Percentiles rank a stretch among this genome's conserved stretches.
These are phyloP conservation scores for Alternaria ethzedia DNA, from an alignment of 2,329 filamentous ascomycete species.

Conservation along the genomic window DNA sequence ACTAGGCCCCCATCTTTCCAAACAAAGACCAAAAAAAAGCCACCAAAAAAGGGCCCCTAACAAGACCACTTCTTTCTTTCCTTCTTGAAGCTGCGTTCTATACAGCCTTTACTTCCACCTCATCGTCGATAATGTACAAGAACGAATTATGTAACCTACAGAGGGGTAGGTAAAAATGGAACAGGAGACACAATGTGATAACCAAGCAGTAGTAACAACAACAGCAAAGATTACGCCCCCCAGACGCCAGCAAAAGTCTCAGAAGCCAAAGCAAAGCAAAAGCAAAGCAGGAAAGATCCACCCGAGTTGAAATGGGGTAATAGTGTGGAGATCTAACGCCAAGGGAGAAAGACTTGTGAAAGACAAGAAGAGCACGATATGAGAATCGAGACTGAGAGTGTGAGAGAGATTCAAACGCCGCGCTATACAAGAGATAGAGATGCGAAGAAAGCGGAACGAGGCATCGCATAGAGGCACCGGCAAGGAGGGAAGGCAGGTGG, in stretches of 20 bases:
- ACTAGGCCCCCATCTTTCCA: background rate
- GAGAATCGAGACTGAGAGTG: slow-evolving; percentile 15
- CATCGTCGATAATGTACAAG: slow-evolving; percentile 36
- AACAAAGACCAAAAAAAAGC: background rate
- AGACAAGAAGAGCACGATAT: background rate
- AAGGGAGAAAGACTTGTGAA: slow-evolving; percentile 1
- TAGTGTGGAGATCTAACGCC: slow-evolving; percentile 12
- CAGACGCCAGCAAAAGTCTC: background rate
- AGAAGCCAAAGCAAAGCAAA: slow-evolving; percentile 5
- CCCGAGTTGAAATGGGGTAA: slow-evolving; percentile 10
- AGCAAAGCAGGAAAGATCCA: slow-evolving; percentile 1
- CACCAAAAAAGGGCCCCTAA: background rate
- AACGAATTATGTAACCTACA: slow-evolving; percentile 31
- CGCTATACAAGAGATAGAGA: slow-evolving; percentile 32
- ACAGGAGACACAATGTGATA: background rate
- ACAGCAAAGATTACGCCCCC: slow-evolving; percentile 1
- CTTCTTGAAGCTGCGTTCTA: background rate
- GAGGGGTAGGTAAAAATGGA: background rate
- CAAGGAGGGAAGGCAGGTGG: background rate
- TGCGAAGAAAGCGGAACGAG: slow-evolving; percentile 9
- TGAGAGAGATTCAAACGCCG: slow-evolving; percentile 28
- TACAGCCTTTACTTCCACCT: background rate
- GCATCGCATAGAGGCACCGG: slow-evolving; percentile 3
- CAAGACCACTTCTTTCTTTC: background rate
- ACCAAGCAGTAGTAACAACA: background rate